These are phyloP conservation scores for Fusarium xyrophilum DNA, from an alignment of 2,329 filamentous ascomycete species.

Conservation along the genomic window DNA sequence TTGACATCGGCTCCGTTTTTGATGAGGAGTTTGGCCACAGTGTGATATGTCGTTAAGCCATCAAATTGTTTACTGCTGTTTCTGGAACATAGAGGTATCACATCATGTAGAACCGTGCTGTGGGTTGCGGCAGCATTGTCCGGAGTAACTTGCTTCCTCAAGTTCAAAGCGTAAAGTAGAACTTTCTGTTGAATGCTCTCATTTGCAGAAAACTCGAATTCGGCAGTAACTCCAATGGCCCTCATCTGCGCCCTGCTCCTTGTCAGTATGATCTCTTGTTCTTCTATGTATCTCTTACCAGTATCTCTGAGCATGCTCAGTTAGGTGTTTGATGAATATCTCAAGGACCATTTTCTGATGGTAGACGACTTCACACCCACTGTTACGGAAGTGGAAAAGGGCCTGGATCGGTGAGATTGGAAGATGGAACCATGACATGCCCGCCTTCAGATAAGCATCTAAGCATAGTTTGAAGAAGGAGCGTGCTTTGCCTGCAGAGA, in stretches of 20 bases:
- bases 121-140: background rate
- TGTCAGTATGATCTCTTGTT: constrained; percentile 1
- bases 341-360: constrained; percentile 15
- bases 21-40: constrained; percentile 19
- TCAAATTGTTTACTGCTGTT: too few relatives aligned
- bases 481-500: constrained; percentile 2
- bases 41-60: background rate
- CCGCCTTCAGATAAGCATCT: constrained; percentile 30
- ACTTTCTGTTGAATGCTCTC: constrained; percentile 1
- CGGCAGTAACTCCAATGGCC: constrained; percentile 3
- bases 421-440: constrained; percentile 31
- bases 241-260: constrained; percentile 25
- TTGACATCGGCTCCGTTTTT: constrained; percentile 28
- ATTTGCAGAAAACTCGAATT: background rate
- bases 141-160: background rate
- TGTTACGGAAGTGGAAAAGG: constrained; percentile 17
- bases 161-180: constrained; percentile 26
- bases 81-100: background rate
- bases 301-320: constrained; percentile 22
- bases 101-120: constrained; percentile 23
- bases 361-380: background rate
- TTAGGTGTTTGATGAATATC: constrained; percentile 28
- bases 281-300: constrained; percentile 16
- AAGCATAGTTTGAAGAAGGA: constrained; percentile 28
- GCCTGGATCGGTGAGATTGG: constrained; percentile 24